These are phyloP conservation scores for Houttuynia cordata DNA, from an alignment of 164 flowering plant genomes.

Conservation along the genomic window DNA sequence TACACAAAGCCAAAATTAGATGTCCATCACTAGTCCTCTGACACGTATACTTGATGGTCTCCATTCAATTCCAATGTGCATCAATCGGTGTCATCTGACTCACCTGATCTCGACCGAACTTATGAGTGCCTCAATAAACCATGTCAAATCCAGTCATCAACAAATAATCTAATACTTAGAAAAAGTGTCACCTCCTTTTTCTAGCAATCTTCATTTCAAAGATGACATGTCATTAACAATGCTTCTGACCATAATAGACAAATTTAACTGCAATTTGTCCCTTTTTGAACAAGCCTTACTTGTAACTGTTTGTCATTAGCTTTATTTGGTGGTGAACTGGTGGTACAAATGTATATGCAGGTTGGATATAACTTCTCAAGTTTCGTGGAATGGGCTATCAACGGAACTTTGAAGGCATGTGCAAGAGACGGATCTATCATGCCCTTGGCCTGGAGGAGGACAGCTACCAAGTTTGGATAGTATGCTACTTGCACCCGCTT, in stretches of 20 bases:
- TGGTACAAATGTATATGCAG: no score
- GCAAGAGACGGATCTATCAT: not conserved
- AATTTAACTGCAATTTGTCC: no score
- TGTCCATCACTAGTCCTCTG: no score
- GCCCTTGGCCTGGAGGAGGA: not conserved
- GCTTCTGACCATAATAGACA: no score
- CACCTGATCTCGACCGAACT: not conserved
- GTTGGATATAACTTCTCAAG: no score
- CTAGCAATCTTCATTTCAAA: no score
- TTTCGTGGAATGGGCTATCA: not conserved
- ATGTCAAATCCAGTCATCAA: not conserved
- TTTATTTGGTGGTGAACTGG: no score
- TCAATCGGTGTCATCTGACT: conserved; percentile 2
- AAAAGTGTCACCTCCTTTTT: not conserved
- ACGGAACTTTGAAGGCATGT: not conserved
- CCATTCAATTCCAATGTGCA: not conserved
- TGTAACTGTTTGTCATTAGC: no score
- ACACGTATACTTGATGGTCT: not conserved
- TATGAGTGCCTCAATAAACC: not conserved
- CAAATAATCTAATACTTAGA: not conserved
- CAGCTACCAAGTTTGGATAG: not conserved
- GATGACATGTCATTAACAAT: no score
- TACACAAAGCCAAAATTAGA: no score
- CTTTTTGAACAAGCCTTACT: no score
- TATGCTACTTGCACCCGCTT: not conserved